A percentile compares a stretch with the other conserved stretches of the same genome.
These are phyloP conservation scores for Metarhizium guizhouense DNA, from an alignment of 2,329 filamentous ascomycete species.

Conservation along the genomic window DNA sequence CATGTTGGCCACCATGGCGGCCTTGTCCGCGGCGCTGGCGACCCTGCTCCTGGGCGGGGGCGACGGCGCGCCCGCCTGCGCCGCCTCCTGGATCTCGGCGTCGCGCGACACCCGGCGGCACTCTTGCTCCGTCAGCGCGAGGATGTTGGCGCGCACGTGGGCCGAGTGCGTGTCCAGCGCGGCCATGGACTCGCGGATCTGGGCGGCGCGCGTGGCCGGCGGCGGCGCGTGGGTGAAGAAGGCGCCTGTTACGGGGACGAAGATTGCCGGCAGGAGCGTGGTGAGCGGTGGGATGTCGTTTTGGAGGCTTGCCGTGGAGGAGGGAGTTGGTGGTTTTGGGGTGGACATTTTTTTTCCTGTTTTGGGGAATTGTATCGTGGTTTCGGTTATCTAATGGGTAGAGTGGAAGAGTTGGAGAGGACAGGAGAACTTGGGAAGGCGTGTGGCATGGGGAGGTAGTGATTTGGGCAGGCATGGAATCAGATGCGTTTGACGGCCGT, in stretches of 20 bases:
- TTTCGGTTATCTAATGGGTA: no score
- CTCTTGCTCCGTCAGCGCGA: constrained; percentile 20
- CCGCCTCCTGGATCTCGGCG: constrained; percentile 10
- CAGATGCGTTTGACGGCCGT: background rate
- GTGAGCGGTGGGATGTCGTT: constrained; percentile 11
- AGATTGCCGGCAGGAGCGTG: constrained; percentile 21
- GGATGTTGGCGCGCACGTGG: constrained; percentile 21
- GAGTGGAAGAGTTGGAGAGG: no score
- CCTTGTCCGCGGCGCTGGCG: constrained; percentile 3
- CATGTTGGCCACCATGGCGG: constrained; percentile 22
- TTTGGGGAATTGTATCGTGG: no score
- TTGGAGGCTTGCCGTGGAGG: background rate
- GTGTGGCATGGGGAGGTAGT: no score
- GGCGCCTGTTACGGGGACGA: constrained; percentile 21
- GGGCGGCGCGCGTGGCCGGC: constrained; percentile 9
- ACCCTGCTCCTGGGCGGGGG: background rate
- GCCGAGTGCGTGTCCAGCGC: constrained; percentile 16
- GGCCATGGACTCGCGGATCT: constrained; percentile 13
- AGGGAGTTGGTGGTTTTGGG: no score
- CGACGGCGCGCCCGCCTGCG: background rate
- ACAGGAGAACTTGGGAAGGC: no score
- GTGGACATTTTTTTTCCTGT: background rate
- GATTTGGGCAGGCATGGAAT: no score
- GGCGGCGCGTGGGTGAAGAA: constrained; percentile 12
- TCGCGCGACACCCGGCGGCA: constrained; percentile 20